Conservation (phyloP, 139 green algal species). For the Tetraselmis chui region DNA sequence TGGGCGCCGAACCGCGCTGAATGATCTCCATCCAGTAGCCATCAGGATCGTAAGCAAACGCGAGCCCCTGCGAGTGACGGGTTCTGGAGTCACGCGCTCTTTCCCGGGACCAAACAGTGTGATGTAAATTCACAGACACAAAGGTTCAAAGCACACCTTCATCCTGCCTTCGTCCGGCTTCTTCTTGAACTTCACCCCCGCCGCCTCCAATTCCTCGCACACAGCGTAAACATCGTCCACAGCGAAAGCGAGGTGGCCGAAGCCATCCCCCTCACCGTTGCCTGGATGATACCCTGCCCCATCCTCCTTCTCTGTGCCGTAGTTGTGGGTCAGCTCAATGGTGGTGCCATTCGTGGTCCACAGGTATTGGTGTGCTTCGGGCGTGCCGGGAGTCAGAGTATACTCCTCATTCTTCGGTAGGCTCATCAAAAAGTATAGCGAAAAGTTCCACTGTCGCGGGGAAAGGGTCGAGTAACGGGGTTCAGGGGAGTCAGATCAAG, state of each 20-base stretch:
- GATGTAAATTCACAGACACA: no score
- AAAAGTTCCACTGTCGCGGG: conserved; percentile 3
- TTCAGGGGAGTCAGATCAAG: not conserved
- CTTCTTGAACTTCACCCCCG: conserved; percentile 21
- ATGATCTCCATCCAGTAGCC: conserved; percentile 54
- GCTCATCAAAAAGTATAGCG: conserved; percentile 13
- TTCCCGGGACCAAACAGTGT: no score
- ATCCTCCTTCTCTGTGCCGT: not conserved
- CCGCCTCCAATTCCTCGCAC: not conserved
- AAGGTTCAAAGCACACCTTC: no score
- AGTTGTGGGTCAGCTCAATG: conserved; percentile 21
- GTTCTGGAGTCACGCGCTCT: no score
- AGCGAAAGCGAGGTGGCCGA: conserved; percentile 16
- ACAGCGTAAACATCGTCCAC: conserved; percentile 13
- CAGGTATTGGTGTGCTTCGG: conserved; percentile 6
- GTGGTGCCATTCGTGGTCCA: not conserved
- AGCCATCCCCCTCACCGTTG: conserved; percentile 15
- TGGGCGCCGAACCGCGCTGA: not conserved
- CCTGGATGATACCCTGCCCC: conserved; percentile 9
- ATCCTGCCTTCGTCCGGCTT: conserved; percentile 27
- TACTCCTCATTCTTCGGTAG: not conserved
- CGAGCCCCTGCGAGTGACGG: conserved; percentile 43
- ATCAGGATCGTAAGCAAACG: conserved; percentile 44
- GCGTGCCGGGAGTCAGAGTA: not conserved
- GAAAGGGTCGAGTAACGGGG: no score